These are phyloP conservation scores for Carnegiea gigantea DNA, from an alignment of 179 eudicot genomes.

Conservation along the genomic window DNA sequence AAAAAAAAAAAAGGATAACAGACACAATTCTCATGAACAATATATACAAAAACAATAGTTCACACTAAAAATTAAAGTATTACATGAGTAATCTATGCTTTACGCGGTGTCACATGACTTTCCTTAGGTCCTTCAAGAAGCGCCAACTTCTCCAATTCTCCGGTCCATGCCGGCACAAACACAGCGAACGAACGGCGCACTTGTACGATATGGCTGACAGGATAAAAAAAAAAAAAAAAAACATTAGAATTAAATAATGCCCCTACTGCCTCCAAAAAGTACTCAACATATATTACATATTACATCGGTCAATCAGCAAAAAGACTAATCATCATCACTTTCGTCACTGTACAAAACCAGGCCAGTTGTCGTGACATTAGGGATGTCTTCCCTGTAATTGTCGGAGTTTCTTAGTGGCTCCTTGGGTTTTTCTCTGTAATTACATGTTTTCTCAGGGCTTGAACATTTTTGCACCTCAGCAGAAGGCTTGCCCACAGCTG, in stretches of 20 bases:
- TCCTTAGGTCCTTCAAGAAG: too few species aligned
- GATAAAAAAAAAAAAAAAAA: not conserved
- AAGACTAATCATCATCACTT: slow-evolving; percentile 58
- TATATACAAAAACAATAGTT: too few species aligned
- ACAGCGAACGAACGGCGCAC: not conserved
- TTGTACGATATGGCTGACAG: not conserved
- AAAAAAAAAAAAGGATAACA: too few species aligned
- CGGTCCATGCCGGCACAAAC: too few species aligned
- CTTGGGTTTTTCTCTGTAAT: slow-evolving; percentile 10
- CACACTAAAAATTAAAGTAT: too few species aligned
- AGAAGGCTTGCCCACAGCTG: slow-evolving; percentile 17
- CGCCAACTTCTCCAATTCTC: too few species aligned
- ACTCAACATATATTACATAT: not conserved
- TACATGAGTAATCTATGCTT: too few species aligned
- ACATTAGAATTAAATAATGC: not conserved
- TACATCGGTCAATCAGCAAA: not conserved
- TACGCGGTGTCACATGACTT: too few species aligned
- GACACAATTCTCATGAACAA: too few species aligned
- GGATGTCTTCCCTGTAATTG: slow-evolving; percentile 12
- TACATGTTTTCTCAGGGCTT: slow-evolving; percentile 13
- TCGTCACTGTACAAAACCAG: slow-evolving; percentile 87
- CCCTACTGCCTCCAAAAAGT: not conserved
- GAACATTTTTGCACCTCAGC: slow-evolving; percentile 24
- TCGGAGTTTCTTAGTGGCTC: slow-evolving; percentile 8
- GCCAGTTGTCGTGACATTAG: slow-evolving; percentile 32